Percentiles rank a stretch among this genome's conserved stretches.
phyloP scores from a whole-genome alignment of 2,329 filamentous ascomycete genomes.

The Fusarium acutatum region DNA sequence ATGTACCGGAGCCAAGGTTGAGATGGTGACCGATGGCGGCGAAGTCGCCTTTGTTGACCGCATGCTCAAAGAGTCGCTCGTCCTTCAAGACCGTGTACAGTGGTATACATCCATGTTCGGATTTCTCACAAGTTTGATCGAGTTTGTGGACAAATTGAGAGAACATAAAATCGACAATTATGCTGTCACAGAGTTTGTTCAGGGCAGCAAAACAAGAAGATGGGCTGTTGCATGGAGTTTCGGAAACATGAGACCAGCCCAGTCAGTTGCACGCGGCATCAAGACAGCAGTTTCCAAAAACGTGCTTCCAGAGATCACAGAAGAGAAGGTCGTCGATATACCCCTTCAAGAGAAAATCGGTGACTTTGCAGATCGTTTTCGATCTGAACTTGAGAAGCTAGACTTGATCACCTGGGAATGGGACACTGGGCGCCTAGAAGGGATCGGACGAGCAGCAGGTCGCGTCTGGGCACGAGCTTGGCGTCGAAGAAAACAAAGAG shows the following conservation, averaged over 20 bases:
- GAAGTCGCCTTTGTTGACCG: conserved; percentile 78
- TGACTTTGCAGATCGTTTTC: conserved; percentile 46
- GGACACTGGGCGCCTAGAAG: conserved; percentile 61
- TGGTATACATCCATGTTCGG: conserved; percentile 97
- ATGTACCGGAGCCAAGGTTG: conserved; percentile 78
- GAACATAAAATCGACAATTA: conserved; percentile 74
- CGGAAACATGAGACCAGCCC: conserved; percentile 67
- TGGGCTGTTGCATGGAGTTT: conserved; percentile 95
- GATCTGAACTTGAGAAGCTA: conserved; percentile 61
- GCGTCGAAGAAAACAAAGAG: conserved; percentile 65
- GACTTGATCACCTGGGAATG: conserved; percentile 72
- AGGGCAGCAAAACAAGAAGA: conserved; percentile 79
- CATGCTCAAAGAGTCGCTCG: conserved; percentile 75
- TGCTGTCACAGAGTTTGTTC: conserved; percentile 81
- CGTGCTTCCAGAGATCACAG: conserved; percentile 55
- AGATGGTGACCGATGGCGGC: conserved; percentile 87
- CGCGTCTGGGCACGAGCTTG: conserved; percentile 85
- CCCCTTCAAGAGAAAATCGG: conserved; percentile 54
- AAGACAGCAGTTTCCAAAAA: conserved; percentile 51
- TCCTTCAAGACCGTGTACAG: conserved; percentile 66
- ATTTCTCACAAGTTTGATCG: conserved; percentile 74
- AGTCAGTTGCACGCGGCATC: conserved; percentile 55
- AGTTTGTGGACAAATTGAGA: conserved; percentile 67
- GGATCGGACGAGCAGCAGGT: conserved; percentile 69
- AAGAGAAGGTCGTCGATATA: conserved; percentile 54